A percentile compares a stretch with the other conserved stretches of the same genome.
Conservation (phyloP, 2,329 filamentous ascomycete species). For the Fusarium albosuccineum region DNA sequence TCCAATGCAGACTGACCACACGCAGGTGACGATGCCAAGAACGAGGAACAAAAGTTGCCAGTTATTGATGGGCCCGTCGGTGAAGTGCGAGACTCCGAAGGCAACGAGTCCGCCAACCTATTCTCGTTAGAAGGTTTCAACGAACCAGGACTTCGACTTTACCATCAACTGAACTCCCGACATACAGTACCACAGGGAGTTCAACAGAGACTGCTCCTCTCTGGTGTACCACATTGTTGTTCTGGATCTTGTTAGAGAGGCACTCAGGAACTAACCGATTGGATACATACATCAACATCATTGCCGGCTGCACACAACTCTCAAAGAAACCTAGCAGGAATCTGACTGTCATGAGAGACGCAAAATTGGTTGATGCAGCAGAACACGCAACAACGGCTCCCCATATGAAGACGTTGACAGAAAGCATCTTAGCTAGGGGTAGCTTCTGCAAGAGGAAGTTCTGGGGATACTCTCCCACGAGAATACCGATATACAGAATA, state of each 20-base stretch:
- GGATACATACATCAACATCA: slow-evolving; percentile 54
- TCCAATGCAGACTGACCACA: slow-evolving; percentile 53
- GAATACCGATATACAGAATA: slow-evolving; percentile 55
- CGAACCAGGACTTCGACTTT: neutral
- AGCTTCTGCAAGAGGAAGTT: slow-evolving; percentile 61
- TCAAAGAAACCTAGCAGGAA: slow-evolving; percentile 62
- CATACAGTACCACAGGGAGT: slow-evolving; percentile 50
- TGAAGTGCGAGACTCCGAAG: slow-evolving; percentile 52
- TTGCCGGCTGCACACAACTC: slow-evolving; percentile 58
- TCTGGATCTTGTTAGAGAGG: neutral
- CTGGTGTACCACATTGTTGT: slow-evolving; percentile 35
- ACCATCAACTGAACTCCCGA: slow-evolving; percentile 53
- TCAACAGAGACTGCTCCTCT: slow-evolving; percentile 30
- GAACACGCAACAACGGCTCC: slow-evolving; percentile 53
- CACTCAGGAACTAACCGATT: too few species aligned
- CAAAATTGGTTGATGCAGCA: slow-evolving; percentile 55
- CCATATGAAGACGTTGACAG: slow-evolving; percentile 59
- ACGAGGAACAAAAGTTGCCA: slow-evolving; percentile 59
- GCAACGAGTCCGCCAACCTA: slow-evolving; percentile 54
- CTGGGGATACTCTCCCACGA: slow-evolving; percentile 61
- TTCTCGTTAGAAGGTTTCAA: neutral
- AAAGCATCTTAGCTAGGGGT: slow-evolving; percentile 59
- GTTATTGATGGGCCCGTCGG: slow-evolving; percentile 41
- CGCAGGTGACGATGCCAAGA: slow-evolving; percentile 53
- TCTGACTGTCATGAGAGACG: slow-evolving; percentile 54